Conservation (phyloP, 257 asterid species). For the Pogostemon cablin region DNA sequence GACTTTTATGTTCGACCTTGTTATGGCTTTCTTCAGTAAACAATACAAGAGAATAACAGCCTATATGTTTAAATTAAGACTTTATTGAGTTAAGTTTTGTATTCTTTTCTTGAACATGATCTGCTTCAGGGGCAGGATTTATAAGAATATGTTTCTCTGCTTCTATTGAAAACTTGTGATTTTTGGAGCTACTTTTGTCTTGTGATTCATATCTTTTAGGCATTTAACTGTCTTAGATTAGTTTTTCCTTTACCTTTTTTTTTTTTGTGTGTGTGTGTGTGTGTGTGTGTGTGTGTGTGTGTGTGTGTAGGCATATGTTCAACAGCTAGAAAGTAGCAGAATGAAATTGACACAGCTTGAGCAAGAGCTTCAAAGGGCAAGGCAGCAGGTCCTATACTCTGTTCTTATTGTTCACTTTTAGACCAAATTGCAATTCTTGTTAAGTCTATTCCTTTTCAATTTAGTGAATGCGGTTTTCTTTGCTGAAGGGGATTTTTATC, state of each 20-base stretch:
- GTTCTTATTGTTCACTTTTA: conserved; percentile 23
- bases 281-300: background rate
- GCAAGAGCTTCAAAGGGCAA: conserved; percentile 97
- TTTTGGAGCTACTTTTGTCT: background rate
- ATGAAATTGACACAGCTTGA: conserved; percentile 98
- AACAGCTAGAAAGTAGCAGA: conserved; percentile 97
- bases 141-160: conserved; percentile 1
- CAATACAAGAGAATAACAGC: background rate
- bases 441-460: conserved; percentile 28
- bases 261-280: conserved; percentile 16
- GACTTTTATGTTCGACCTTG: conserved; percentile 12
- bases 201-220: conserved; percentile 17
- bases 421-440: conserved; percentile 14
- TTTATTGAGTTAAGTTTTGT: background rate
- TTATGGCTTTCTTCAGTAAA: conserved; percentile 3
- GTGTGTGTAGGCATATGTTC: conserved; percentile 81
- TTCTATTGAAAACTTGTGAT: conserved; percentile 4
- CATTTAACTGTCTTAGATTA: conserved; percentile 5
- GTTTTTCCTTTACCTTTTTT: conserved; percentile 15
- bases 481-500: conserved; percentile 76
- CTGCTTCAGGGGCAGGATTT: background rate
- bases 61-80: background rate
- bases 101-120: background rate
- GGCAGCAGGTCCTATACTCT: conserved; percentile 73
- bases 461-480: conserved; percentile 37